These are phyloP conservation scores for Spathaspora gorwiae DNA, from an alignment of 805 yeast genomes.

Conservation along the genomic window DNA sequence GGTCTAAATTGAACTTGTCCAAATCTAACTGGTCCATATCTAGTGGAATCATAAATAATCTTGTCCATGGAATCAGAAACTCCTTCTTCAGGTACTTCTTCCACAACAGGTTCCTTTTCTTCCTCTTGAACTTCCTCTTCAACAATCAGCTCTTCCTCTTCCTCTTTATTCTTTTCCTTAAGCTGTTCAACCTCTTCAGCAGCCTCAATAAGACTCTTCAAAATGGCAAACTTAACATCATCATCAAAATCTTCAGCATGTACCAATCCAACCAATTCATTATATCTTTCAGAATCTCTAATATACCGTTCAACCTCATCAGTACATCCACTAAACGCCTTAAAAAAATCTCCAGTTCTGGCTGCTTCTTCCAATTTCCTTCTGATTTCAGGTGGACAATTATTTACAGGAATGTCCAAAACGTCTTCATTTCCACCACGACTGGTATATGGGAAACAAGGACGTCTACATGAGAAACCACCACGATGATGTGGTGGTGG, in stretches of 20 bases:
- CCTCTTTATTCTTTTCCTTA: background rate
- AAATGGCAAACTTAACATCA: constrained; percentile 19
- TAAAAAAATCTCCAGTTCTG: background rate
- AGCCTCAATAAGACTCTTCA: constrained; percentile 17
- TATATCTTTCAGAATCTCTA: constrained; percentile 20
- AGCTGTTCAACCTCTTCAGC: background rate
- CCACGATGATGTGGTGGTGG: background rate
- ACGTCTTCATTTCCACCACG: constrained; percentile 10
- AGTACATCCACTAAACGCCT: constrained; percentile 15
- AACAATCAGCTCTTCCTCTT: background rate
- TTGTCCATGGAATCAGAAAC: background rate
- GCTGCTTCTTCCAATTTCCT: constrained; percentile 11
- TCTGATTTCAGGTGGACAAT: constrained; percentile 13
- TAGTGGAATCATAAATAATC: background rate
- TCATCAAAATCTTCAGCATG: constrained; percentile 11
- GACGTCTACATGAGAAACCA: background rate
- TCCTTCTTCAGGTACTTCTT: background rate
- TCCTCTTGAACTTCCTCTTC: background rate
- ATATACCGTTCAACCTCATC: constrained; percentile 13
- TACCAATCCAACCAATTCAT: constrained; percentile 14
- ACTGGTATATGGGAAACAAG: background rate
- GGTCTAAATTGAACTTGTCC: constrained; percentile 10
- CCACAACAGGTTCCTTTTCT: background rate
- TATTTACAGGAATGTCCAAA: constrained; percentile 23
- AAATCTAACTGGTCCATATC: background rate